These are phyloP conservation scores for Sparassis latifolia DNA, from an alignment of 1,284 basidiomycete genomes.

Conservation along the genomic window DNA sequence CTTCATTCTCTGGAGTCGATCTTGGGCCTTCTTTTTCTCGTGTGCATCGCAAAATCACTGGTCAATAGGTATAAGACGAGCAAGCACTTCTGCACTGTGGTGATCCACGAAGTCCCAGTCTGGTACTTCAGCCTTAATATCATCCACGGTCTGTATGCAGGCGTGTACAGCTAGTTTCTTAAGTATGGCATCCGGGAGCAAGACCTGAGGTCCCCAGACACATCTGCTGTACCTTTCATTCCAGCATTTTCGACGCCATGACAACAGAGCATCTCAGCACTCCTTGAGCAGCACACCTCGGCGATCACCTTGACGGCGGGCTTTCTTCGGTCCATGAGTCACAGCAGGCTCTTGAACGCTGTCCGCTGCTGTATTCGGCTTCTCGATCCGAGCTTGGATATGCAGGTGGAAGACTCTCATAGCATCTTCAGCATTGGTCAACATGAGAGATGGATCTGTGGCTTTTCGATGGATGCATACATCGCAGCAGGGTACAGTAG, in stretches of 20 bases:
- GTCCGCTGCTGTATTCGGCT: too few species aligned
- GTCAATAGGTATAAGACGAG: not conserved
- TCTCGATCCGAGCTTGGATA: too few species aligned
- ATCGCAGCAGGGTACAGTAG: not conserved
- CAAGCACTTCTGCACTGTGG: not conserved
- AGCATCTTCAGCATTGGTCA: too few species aligned
- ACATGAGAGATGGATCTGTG: too few species aligned
- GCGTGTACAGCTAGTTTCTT: not conserved
- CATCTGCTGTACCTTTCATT: not conserved
- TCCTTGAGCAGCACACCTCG: too few species aligned
- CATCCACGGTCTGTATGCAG: not conserved
- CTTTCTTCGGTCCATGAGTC: too few species aligned
- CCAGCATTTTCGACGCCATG: not conserved
- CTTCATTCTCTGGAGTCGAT: too few species aligned
- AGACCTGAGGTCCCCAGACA: not conserved
- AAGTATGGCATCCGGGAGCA: not conserved
- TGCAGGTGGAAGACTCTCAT: too few species aligned
- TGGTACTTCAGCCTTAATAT: not conserved
- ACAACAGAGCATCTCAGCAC: too few species aligned
- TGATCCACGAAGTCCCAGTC: not conserved
- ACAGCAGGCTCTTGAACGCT: too few species aligned
- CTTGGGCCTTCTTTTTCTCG: not conserved
- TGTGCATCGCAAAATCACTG: too few species aligned
- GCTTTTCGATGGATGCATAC: not conserved
- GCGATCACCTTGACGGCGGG: too few species aligned